These are phyloP conservation scores for Picea glauca DNA, from an alignment of 75 land plant genomes.

Conservation along the genomic window DNA sequence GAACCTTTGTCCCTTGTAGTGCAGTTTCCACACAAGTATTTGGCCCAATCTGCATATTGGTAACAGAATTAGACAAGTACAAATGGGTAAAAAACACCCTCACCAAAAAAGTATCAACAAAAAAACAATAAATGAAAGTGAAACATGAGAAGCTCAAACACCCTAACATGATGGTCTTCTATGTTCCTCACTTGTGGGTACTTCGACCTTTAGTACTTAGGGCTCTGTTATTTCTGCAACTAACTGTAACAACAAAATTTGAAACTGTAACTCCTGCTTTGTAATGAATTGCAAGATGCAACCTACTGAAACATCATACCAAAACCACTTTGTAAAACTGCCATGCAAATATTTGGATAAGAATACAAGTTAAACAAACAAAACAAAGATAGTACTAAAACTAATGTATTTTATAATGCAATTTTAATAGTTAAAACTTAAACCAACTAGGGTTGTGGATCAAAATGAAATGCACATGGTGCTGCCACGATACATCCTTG, in stretches of 20 bases:
- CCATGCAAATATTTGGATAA: too few relatives aligned
- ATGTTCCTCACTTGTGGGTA: background rate
- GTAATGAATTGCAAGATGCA: background rate
- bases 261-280: background rate
- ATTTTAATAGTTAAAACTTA: background rate
- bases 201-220: background rate
- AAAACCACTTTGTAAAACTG: too few relatives aligned
- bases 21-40: slow-evolving; percentile 18
- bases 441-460: background rate
- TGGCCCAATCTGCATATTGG: slow-evolving; percentile 16
- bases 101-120: background rate
- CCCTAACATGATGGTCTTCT: background rate
- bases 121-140: background rate
- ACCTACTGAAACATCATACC: too few relatives aligned
- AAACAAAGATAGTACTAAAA: background rate
- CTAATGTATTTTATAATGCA: background rate
- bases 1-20: slow-evolving; percentile 20
- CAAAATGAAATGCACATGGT: background rate
- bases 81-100: background rate
- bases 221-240: background rate
- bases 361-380: background rate
- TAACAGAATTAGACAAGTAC: background rate
- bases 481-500: background rate
- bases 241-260: background rate
- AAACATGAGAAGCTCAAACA: background rate